phyloP scores from a whole-genome alignment of 208 protist genomes.

The Novymonas esmeraldas region DNA sequence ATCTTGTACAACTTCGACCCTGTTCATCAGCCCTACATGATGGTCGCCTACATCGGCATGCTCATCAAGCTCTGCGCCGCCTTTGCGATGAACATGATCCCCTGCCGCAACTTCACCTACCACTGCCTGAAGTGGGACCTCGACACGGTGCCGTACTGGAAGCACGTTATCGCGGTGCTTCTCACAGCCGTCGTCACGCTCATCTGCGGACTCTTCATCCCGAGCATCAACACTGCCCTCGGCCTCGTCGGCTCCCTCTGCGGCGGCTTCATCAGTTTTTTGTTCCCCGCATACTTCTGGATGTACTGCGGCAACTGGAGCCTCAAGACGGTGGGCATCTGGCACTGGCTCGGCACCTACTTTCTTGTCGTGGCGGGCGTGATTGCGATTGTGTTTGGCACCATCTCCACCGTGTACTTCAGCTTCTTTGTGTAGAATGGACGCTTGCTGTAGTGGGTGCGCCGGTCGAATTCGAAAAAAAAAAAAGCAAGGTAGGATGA shows the following conservation, averaged over 20 bases:
- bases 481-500: no score
- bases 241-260: constrained; percentile 6
- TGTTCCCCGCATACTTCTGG: constrained; percentile 37
- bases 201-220: constrained; percentile 42
- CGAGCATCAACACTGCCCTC: constrained; percentile 43
- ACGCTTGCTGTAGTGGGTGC: no score
- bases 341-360: constrained; percentile 47
- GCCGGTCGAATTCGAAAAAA: no score
- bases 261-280: constrained; percentile 7
- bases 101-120: constrained; percentile 63
- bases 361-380: constrained; percentile 58
- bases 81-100: constrained; percentile 70
- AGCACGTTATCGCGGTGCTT: constrained; percentile 45
- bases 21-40: constrained; percentile 56
- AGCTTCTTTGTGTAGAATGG: constrained; percentile 28
- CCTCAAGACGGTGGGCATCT: constrained; percentile 45
- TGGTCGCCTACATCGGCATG: constrained; percentile 73
- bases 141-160: constrained; percentile 70
- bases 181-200: constrained; percentile 29
- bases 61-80: constrained; percentile 69
- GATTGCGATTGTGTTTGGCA: constrained; percentile 72
- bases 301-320: constrained; percentile 77
- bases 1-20: constrained; percentile 67
- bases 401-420: constrained; percentile 50
- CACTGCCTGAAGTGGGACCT: constrained; percentile 56